Base-by-base conservation (phyloP, 2,329 filamentous ascomycete species). In the Fusarium haematococcum region DNA sequence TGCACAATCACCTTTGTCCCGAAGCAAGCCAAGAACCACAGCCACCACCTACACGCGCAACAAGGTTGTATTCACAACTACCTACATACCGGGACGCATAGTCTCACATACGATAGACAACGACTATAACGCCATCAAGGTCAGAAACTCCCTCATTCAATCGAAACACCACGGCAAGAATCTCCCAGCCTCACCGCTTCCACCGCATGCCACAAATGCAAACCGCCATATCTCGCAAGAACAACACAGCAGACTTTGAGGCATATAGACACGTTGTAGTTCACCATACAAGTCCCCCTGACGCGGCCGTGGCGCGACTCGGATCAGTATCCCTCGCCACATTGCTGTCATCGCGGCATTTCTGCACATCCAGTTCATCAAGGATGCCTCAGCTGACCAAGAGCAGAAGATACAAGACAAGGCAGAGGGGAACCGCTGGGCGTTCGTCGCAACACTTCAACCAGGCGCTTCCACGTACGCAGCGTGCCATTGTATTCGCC, bases 401-500 rank as follows among this genome's bases (percentile, higher is more conserved):
- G 13, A 45, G 14, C 18, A 54, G 11, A 48, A 20, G 27, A 54
- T 32, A 20, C 50, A 54, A 54, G 50, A 27, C 27, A 54, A 32
- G 25, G 23, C n/a, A 43, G 39, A 43, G 41, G 45, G 48, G 20
- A 48, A 60, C 23, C 18, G 57, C 27, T 35, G 33, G 43, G 30
- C 39, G 56, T 45, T 61, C 58, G 43, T 35, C 45, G 50, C 60
- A 57, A 30, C 48, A 37, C 58, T 65, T 67, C 68, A 69, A 73
- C 68, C 69, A 69, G 63, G 41, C 60, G 57, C 63, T 39, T 71
- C 70, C 75, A 78, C 66, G 70, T 71, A 50, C 39, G 48, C 45
- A 23, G 58, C 39, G 32, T 25, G 27, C 64, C 66, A 43, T 69
- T 61, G 35, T 69, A 45, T 30, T 18, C 11, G 65, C 32, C 48